A percentile compares a stretch with the other conserved stretches of the same genome.
These are phyloP conservation scores for Trichoderma sp. DNA, from an alignment of 2,329 filamentous ascomycete genomes.

Conservation along the genomic window DNA sequence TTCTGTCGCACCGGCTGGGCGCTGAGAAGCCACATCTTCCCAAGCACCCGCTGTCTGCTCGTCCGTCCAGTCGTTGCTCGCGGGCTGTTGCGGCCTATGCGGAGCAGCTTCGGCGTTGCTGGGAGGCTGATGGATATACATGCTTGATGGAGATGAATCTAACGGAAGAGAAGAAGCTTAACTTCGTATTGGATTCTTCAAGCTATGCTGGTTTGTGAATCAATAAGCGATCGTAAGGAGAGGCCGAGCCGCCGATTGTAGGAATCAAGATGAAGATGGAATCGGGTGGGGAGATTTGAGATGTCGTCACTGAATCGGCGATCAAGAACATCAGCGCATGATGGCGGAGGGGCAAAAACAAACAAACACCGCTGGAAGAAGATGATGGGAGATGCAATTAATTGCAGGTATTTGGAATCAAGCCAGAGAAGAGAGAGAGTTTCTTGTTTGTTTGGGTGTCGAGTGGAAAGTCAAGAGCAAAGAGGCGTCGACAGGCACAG, in stretches of 20 bases:
- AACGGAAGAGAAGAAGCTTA: neutral
- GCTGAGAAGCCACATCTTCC: constrained; percentile 16
- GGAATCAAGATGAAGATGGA: neutral
- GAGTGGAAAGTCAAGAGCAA: neutral
- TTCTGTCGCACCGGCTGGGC: neutral
- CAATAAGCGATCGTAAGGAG: neutral
- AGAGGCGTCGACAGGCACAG: neutral
- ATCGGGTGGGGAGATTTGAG: constrained; percentile 1
- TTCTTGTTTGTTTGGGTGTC: neutral
- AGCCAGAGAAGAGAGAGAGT: neutral
- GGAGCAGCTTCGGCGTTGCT: neutral
- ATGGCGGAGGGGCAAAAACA: neutral
- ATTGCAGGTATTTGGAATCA: neutral
- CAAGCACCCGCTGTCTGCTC: constrained; percentile 6
- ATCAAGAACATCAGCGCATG: constrained; percentile 13
- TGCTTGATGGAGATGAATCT: neutral
- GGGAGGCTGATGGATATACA: constrained; percentile 13
- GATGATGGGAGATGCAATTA: neutral
- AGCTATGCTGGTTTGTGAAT: neutral
- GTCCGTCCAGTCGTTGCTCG: constrained; percentile 10
- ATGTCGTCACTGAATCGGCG: constrained; percentile 14
- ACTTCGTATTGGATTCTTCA: neutral
- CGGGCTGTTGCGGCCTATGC: neutral
- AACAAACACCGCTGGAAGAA: neutral
- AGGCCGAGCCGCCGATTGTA: neutral